Percentiles rank a stretch among this genome's conserved stretches.
Evolutionary conservation across 2,329 filamentous ascomycete species (phyloP).

Genomic region (Aspergillus japonicus): DNA sequence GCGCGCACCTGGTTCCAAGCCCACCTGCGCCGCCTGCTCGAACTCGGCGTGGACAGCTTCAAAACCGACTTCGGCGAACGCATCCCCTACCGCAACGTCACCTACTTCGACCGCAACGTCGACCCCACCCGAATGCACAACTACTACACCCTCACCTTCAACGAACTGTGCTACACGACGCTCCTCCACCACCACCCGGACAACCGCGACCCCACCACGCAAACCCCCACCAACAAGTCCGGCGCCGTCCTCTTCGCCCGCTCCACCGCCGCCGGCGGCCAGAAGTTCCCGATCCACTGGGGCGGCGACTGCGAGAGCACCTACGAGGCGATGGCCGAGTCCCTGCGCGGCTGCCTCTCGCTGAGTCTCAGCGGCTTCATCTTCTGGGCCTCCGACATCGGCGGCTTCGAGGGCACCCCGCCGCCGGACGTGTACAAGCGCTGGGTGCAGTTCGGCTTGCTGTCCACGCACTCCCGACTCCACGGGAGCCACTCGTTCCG

Average conservation of each 20-base stretch:
- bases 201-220: no score
- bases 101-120: constrained; percentile 25
- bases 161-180: constrained; percentile 67
- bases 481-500: constrained; percentile 70
- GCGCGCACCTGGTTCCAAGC: constrained; percentile 64
- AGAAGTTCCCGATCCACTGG: constrained; percentile 70
- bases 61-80: constrained; percentile 77
- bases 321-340: constrained; percentile 71
- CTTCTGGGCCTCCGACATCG: constrained; percentile 70
- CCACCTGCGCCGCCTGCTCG: constrained; percentile 64
- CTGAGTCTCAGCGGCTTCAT: constrained; percentile 64
- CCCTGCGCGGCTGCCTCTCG: constrained; percentile 63
- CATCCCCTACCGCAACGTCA: constrained; percentile 64
- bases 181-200: constrained; percentile 54
- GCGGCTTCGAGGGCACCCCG: constrained; percentile 68
- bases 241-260: constrained; percentile 61
- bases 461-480: constrained; percentile 68
- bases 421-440: constrained; percentile 71
- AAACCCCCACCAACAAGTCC: constrained; percentile 18
- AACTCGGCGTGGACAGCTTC: constrained; percentile 68
- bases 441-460: constrained; percentile 72
- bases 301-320: constrained; percentile 75
- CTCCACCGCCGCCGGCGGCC: constrained; percentile 65
- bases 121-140: constrained; percentile 72
- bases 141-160: constrained; percentile 73